Conservation (phyloP, 73 alveolate genomes). For the Stentor coeruleus region DNA sequence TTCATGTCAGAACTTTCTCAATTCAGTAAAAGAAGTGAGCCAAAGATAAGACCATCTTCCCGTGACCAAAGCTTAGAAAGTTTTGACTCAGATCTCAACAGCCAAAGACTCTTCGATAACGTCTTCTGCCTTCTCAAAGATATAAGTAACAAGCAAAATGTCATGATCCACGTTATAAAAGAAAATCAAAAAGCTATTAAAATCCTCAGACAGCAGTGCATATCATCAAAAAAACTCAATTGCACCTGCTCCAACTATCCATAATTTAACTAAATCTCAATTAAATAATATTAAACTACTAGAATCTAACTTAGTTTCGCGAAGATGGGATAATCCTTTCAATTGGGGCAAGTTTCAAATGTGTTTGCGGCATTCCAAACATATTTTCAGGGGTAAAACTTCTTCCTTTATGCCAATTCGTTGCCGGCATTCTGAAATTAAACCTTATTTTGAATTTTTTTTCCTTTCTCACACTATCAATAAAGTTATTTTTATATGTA, state of each 20-base stretch:
- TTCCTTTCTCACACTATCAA: constrained; percentile 17
- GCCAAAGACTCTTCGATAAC: background rate
- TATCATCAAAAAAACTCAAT: background rate
- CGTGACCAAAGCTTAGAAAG: background rate
- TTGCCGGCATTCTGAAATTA: background rate
- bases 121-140: background rate
- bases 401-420: background rate
- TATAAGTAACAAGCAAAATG: background rate
- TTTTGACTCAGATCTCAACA: background rate
- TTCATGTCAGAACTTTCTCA: constrained; percentile 2
- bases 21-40: background rate
- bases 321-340: background rate
- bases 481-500: background rate
- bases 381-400: background rate
- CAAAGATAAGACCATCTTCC: background rate
- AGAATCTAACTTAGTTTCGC: background rate
- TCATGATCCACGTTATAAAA: background rate
- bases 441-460: constrained; percentile 11
- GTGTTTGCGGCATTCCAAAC: constrained; percentile 21
- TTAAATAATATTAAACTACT: too few relatives aligned
- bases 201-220: background rate
- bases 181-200: constrained; percentile 1
- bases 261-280: background rate
- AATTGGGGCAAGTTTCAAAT: background rate
- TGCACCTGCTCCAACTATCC: background rate